phyloP scores from a whole-genome alignment of 2,329 filamentous ascomycete genomes.

The Stemphylium lycopersici region DNA sequence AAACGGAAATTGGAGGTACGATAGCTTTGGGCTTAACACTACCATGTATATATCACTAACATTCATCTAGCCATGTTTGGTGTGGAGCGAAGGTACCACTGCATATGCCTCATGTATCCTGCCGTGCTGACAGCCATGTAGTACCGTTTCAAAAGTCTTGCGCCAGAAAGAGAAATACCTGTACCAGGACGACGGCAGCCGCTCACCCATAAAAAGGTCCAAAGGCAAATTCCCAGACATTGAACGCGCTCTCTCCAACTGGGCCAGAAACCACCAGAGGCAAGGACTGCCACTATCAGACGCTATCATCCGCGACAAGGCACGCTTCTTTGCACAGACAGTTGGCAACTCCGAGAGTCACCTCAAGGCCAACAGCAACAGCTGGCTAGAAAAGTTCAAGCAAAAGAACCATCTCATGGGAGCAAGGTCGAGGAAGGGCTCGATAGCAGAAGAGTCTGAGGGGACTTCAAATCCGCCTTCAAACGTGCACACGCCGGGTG shows the following conservation, averaged over 20 bases:
- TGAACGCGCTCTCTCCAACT: constrained; percentile 86
- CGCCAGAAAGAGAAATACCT: constrained; percentile 95
- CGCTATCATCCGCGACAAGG: constrained; percentile 83
- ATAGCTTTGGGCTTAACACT: constrained; percentile 27
- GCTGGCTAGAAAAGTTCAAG: constrained; percentile 96
- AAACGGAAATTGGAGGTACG: constrained; percentile 91
- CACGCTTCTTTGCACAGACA: constrained; percentile 77
- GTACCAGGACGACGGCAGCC: constrained; percentile 76
- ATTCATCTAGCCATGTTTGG: constrained; percentile 75
- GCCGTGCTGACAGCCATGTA: constrained; percentile 51
- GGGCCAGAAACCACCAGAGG: constrained; percentile 80
- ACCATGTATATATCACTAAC: constrained; percentile 37
- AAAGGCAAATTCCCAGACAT: constrained; percentile 91
- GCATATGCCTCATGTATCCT: constrained; percentile 9
- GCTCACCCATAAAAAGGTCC: constrained; percentile 78
- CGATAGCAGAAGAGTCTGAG: constrained; percentile 70
- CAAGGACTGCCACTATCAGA: constrained; percentile 77
- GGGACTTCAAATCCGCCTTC: constrained; percentile 63
- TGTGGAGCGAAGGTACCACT: constrained; percentile 87
- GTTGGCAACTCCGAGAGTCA: constrained; percentile 75
- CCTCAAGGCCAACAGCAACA: constrained; percentile 71
- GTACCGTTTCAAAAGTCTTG: constrained; percentile 97
- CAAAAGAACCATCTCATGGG: constrained; percentile 74
- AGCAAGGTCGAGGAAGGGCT: constrained; percentile 61
- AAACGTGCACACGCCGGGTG: constrained; percentile 66